Evolutionary conservation across 129 eudicot species (phyloP), one percentile per base, ranked within the genome.

Genomic region (Logfia minima): DNA sequence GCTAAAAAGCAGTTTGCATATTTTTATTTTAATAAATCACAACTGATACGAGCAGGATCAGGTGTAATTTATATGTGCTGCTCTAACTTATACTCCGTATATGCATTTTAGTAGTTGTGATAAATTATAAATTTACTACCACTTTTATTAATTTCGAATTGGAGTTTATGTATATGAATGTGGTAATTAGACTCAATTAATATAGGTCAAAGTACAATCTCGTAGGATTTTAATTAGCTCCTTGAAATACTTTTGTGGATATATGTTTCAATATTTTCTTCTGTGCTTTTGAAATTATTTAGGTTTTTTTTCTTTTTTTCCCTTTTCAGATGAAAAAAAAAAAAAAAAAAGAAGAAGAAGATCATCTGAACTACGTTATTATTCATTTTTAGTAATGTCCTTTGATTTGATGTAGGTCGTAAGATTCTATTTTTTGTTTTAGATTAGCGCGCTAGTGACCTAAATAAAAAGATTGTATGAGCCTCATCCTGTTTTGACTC

Each of bases 61-160:
- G 6, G 51, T 31, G 1, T 62, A 19, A 3, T 60, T 29, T 68
- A 60, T 61, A 26, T 26, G 29, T 26, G n/a, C 62, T 79, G 58
- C 66, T 55, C 77, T 79, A 79, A 11, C 60, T 70, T 70, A 26
- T 26, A 26, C 29, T 26, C 29, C 29, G 71, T 78, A 58, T 14
- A 70, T 19, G 24, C 21, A 1, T 16, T 31, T 32, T 7, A 4
- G 22, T 37, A 68, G 14, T 34, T 23, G 58, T 22, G 19, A 14
- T 39, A 4, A 8, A 60, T 45, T 14, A 0, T 45, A 45, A 45
- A 45, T 45, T 10, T 9, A 10, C 51, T 45, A 45, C 18, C 13
- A 14, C 53, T 45, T 45, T 13, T 3, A 45, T 45, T 14, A 2
- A 39, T 2, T 45, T 45, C 4, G 53, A 45, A 45, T 14, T 45